phyloP scores from a whole-genome alignment of 306 rosid genomes.

The Cucumis melo region DNA sequence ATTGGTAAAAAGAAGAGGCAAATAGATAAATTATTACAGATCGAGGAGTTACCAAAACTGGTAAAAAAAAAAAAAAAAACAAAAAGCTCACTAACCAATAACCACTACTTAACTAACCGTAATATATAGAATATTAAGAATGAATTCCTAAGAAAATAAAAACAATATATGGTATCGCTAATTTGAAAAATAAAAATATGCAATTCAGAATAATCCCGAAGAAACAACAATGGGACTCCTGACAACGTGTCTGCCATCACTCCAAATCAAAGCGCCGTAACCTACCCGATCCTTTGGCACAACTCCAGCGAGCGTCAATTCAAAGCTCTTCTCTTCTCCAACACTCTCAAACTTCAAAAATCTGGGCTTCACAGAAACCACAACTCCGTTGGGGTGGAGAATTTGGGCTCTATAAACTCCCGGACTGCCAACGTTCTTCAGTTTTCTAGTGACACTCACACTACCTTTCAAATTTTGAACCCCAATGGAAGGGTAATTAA shows the following conservation, averaged over 20 bases:
- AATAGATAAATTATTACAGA: no score
- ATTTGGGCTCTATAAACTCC: conserved; percentile 29
- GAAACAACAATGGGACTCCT: conserved; percentile 42
- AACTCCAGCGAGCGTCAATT: conserved; percentile 16
- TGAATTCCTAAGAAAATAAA: not conserved
- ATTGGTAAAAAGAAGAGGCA: no score
- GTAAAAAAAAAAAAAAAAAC: no score
- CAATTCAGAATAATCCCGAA: not conserved
- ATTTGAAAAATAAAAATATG: not conserved
- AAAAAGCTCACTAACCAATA: no score
- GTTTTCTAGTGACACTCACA: conserved; percentile 26
- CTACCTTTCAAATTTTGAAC: conserved; percentile 26
- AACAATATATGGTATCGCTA: no score
- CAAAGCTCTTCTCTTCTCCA: conserved; percentile 46
- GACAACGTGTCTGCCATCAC: conserved; percentile 44
- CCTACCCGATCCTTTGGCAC: not conserved
- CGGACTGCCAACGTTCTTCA: conserved; percentile 55
- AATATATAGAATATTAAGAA: not conserved
- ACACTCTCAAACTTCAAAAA: conserved; percentile 23
- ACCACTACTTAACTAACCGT: no score
- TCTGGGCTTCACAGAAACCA: conserved; percentile 28
- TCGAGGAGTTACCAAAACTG: no score
- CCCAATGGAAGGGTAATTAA: conserved; percentile 61
- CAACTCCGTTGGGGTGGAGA: conserved; percentile 21
- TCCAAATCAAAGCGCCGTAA: conserved; percentile 35